Evolutionary conservation across 345 rosid species (phyloP), one percentile per base, ranked within the genome.

Genomic region (Camelina sativa): DNA sequence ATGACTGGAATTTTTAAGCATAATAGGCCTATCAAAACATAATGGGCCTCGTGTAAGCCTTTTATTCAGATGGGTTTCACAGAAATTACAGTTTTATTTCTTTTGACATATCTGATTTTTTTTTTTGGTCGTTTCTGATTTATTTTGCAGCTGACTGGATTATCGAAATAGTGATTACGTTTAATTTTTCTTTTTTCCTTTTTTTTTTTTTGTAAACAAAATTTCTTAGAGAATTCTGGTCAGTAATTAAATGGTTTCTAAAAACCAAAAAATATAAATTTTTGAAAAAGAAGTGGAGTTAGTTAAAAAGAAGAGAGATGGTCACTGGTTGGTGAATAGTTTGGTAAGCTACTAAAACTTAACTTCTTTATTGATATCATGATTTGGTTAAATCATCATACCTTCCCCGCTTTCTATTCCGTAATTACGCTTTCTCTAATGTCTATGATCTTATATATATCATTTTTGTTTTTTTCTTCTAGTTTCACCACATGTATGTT

Each of bases 291-390:
- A 75, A 44, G 13, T 65, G 51, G 43, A 46, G 53, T 58, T 47
- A 40, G 54, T 67, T 48, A 48, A 25, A 35, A 22, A 50, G 30
- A 59, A 43, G 51, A 54, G 59, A 50, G 5, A 57, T 58, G 46
- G 67, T 66, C 51, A 58, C 3, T 48, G 8, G 54, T 66, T 37
- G 78, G 72, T 67, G 17, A 51, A 51, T 17, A 74, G 53, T 57
- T 65, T 65, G 72, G 78, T 65, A 56, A 62, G 67, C 37, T 62
- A 20, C 48, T 66, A 65, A 44, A 34, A 34, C 58, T 37, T 35
- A 74, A 58, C 40, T 23, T 66, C 32, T 65, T 23, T 20, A 20
- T 20, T 30, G 32, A 7, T 65, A 15, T 74, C 55, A 74, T 66
- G 53, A 38, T 66, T 74, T 66, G 60, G 72, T 74, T 57, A 57